Evolutionary conservation across 169 alveolate genomes (phyloP), one percentile per base, ranked within the genome.

Genomic region (Cryptosporidium ubiquitum): DNA sequence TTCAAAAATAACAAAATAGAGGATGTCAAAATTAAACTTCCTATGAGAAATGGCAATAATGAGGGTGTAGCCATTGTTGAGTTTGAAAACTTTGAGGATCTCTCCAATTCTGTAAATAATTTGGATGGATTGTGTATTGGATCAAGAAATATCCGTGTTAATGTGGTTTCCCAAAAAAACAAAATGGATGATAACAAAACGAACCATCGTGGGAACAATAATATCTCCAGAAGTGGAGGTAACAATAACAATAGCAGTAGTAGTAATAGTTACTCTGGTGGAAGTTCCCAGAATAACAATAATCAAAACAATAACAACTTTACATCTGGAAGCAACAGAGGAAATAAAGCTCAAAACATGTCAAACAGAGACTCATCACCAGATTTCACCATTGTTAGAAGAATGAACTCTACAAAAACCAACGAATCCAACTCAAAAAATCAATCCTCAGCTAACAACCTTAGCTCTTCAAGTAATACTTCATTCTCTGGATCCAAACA

Each of bases 301-400:
- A 2, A 14, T 35, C 69, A 64, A 1, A 64, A n/a, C 14, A 58
- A 33, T 31, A 64, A n/a, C 14, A 58, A 33, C 47, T 42, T 29
- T 37, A 12, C 6, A 1, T 69, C 89, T 12, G 47, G 68, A 0
- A 31, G 61, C 14, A 44, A 33, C n/a, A 79, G 40, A 39, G 64
- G 69, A 26, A 26, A 31, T 57, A 74, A 58, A 37, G 1, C 31
- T 16, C 71, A 52, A 0, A 49, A 33, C 44, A 35, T 47, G n/a
- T 79, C 89, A 29, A 58, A 64, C 66, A 58, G 89, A 61, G 89
- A 79, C 26, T 29, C 47, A 12, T 79, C 89, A 10, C 89, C 89
- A 26, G 89, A 79, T 20, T 79, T 79, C 47, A 31, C 89, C 31
- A 79, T 58, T 35, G 89, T 79, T 3, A 79, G 75, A 42, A 79